Evolutionary conservation across 2,329 filamentous ascomycete species (phyloP), one percentile per base, ranked within the genome.

Genomic region (Xylariales sp.): DNA sequence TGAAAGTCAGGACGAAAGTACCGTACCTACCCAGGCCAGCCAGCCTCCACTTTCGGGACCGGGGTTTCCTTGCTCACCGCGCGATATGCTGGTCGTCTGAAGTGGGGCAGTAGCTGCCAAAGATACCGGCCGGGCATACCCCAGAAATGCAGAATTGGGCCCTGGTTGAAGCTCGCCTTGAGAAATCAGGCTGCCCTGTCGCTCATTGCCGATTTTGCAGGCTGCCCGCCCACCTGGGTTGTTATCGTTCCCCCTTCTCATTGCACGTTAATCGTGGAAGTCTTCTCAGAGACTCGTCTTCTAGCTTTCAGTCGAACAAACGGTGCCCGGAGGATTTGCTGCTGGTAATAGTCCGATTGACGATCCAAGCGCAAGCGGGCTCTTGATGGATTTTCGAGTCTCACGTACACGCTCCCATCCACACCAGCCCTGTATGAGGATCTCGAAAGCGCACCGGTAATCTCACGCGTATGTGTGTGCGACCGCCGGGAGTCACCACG

Each of bases 381-480:
- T 8, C 24, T 27, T 27, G 24, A 27, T 27, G 24, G 24, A 27
- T n/a, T 27, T n/a, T 27, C 7, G 24, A 8, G n/a, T 27, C n/a
- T 27, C 24, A 27, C n/a, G n/a, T n/a, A n/a, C n/a, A n/a, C n/a
- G n/a, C n/a, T n/a, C n/a, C n/a, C 7, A 27, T n/a, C n/a, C 24
- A 8, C 12, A 34, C 9, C 21, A 34, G 32, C 32, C 34, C 52
- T 46, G 46, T 25, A 58, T 59, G 57, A 58, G 52, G 52, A 40
- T 50, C 52, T 46, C 44, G 51, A 48, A 51, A 44, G 51, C 40
- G 40, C 47, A 41, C 44, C 53, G 53, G 51, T 59, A 53, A 58
- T 49, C 51, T 54, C 50, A 35, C 42, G 38, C 41, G 50, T 51
- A 53, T 50, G 44, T 50, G 49, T 53, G 50, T 54, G 51, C 51